Percentiles rank a stretch among this genome's conserved stretches.
phyloP scores from a whole-genome alignment of 768 basidiomycete genomes.

The Russula brevipes region DNA sequence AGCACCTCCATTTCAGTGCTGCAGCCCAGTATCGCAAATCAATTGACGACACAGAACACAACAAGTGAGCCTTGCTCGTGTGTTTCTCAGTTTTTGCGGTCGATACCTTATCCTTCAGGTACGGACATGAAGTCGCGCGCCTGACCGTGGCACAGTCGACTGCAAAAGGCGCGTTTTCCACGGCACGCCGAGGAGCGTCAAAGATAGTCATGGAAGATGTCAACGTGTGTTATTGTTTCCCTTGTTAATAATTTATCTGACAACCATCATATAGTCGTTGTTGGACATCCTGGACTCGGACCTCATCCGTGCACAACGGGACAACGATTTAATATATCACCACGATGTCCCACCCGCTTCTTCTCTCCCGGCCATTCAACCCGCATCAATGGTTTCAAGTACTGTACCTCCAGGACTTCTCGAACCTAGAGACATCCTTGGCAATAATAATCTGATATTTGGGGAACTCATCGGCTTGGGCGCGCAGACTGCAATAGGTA shows the following conservation, averaged over 20 bases:
- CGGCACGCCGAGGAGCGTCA: conserved; percentile 57
- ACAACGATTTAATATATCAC: conserved; percentile 96
- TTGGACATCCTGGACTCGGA: conserved; percentile 64
- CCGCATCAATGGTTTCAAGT: conserved; percentile 60
- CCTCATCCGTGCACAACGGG: conserved; percentile 68
- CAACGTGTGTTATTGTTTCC: conserved; percentile 46
- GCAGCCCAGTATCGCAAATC: conserved; percentile 87
- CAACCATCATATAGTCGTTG: conserved; percentile 53
- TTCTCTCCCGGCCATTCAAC: conserved; percentile 58
- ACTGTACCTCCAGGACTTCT: conserved; percentile 50
- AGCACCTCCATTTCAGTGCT: conserved; percentile 79
- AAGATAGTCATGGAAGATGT: conserved; percentile 68
- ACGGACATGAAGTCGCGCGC: conserved; percentile 82
- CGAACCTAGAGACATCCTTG: conserved; percentile 53
- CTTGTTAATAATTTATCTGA: not conserved
- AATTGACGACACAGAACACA: conserved; percentile 78
- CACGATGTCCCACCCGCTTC: conserved; percentile 73
- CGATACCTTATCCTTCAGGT: conserved; percentile 43
- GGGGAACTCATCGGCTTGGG: conserved; percentile 78
- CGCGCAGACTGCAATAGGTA: conserved; percentile 84
- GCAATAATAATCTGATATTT: conserved; percentile 58
- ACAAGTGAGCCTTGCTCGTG: conserved; percentile 43
- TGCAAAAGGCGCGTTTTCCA: conserved; percentile 65
- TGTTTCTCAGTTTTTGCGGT: not conserved
- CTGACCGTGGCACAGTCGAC: conserved; percentile 60